Conservation (phyloP, 164 flowering plant species). For the Magnolia officinalis region DNA sequence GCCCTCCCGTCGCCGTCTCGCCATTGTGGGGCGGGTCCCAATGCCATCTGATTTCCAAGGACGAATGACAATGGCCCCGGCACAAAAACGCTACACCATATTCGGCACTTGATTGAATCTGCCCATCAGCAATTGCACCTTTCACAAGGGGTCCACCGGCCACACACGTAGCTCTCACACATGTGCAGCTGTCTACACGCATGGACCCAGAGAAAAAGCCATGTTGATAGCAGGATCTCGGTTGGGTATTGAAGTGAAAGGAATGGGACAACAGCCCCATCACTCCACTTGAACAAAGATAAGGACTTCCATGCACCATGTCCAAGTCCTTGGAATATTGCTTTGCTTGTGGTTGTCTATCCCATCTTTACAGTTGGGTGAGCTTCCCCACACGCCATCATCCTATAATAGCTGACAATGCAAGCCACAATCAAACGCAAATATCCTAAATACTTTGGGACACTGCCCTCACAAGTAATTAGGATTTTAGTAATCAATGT, state of each 20-base stretch:
- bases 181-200: conserved; percentile 6
- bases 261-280: conserved; percentile 27
- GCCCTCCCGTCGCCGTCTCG: not conserved
- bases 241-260: conserved; percentile 13
- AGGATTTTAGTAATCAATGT: not conserved
- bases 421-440: conserved; percentile 6
- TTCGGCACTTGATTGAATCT: not conserved
- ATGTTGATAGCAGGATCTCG: conserved; percentile 20
- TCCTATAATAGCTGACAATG: conserved; percentile 19
- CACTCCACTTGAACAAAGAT: not conserved
- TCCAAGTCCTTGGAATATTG: conserved; percentile 23
- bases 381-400: conserved; percentile 17
- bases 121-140: conserved; percentile 4
- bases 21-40: too few species aligned
- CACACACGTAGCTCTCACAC: conserved; percentile 11
- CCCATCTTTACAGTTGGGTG: conserved; percentile 26
- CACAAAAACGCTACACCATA: not conserved
- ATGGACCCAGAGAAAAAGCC: conserved; percentile 3
- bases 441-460: not conserved
- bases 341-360: conserved; percentile 28
- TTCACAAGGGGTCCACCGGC: not conserved
- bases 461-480: not conserved
- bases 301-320: conserved; percentile 17
- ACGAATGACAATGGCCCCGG: too few species aligned
- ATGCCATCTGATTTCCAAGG: too few species aligned